Evolutionary conservation across 495 filamentous ascomycete genomes (phyloP).

Genomic region (Niebla homalea): DNA sequence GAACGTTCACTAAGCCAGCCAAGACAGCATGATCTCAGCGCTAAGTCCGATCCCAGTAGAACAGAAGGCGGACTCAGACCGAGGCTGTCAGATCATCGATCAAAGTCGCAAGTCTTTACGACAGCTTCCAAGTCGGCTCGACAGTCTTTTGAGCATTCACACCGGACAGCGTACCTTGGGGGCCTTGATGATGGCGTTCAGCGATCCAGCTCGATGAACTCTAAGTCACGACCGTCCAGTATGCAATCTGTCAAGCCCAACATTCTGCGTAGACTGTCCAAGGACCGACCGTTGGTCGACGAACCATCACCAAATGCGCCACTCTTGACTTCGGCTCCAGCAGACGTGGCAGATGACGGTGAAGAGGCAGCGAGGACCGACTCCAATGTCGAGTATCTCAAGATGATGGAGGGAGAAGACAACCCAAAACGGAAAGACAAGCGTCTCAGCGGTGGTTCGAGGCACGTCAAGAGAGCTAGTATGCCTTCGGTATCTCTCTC

Average conservation of each 20-base stretch:
- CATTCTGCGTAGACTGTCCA: constrained; percentile 26
- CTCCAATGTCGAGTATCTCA: constrained; percentile 80
- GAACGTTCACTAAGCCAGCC: constrained; percentile 42
- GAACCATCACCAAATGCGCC: constrained; percentile 15
- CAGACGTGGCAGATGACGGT: constrained; percentile 29
- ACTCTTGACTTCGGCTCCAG: constrained; percentile 20
- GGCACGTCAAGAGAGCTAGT: constrained; percentile 70
- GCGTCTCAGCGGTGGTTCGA: constrained; percentile 44
- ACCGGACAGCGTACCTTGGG: constrained; percentile 32
- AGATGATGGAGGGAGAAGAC: constrained; percentile 61
- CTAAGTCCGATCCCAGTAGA: constrained; percentile 17
- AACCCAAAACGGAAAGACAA: constrained; percentile 56
- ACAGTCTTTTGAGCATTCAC: constrained; percentile 52
- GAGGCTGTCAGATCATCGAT: constrained; percentile 32
- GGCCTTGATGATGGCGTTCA: constrained; percentile 37
- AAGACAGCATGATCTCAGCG: constrained; percentile 23
- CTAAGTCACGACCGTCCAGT: constrained; percentile 54
- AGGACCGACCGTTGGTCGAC: constrained; percentile 2
- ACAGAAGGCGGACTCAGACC: constrained; percentile 19
- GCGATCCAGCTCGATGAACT: constrained; percentile 51
- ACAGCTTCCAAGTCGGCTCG: constrained; percentile 42
- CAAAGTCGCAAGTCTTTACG: constrained; percentile 38
- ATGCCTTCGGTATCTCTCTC: constrained; percentile 62
- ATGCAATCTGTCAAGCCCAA: constrained; percentile 69
- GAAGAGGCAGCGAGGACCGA: constrained; percentile 58